Evolutionary conservation across 805 yeast genomes (phyloP), one percentile per base, ranked within the genome.

Genomic region (Myxozyma neglecta): DNA sequence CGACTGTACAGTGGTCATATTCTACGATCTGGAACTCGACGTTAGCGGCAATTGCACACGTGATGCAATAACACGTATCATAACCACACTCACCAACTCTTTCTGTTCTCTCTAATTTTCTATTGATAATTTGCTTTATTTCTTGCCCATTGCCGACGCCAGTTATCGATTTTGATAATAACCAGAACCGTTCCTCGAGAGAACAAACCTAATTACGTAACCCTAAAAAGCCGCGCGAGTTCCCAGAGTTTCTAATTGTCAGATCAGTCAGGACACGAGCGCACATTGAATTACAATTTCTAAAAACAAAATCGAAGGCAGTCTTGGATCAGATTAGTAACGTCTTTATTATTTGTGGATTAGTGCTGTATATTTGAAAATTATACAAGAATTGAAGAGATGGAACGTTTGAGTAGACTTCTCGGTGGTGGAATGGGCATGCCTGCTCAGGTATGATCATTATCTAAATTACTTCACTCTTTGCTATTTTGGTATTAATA

Each of bases 381-480:
- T 5, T n/a, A 35, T 18, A 43, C 36, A 43, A 4, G 32, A n/a
- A 13, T 14, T 11, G 24, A 46, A n/a, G 34, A 16, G n/a, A 64
- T 64, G 67, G 67, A 64, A 13, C 56, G 65, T 13, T 43, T 64
- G 20, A 64, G 53, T 54, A 52, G 67, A 57, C 62, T 64, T 18
- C 52, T 64, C 9, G 66, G 66, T 6, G 49, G 37, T 42, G 56
- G 64, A 42, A 40, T 60, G 46, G 60, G 60, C 13, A 46, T 42
- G 24, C 55, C 55, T 32, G 46, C 55, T 14, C 55, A 39, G 44
- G 55, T 51, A 51, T 29, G 43, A 13, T 35, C 20, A 3, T 3
- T 24, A 36, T 14, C 40, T 37, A 14, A 14, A 37, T 6, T 24
- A 20, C 29, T 5, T 8, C n/a, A 35, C 18, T 8, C 24, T 11